Evolutionary conservation across 2,329 filamentous ascomycete genomes (phyloP), one percentile per base, ranked within the genome.

Genomic region (Mycosphaerella sp.): DNA sequence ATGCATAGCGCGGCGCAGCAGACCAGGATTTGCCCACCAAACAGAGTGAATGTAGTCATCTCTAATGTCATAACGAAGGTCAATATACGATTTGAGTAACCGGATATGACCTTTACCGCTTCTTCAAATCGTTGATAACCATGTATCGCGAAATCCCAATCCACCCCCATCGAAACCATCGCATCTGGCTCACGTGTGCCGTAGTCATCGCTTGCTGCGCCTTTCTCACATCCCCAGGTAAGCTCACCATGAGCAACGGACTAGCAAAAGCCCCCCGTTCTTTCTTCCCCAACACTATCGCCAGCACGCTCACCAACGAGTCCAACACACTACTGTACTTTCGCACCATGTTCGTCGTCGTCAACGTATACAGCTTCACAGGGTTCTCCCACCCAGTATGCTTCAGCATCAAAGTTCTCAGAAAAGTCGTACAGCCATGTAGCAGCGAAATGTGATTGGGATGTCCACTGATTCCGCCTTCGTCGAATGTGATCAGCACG

Each of bases 151-250:
- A 93, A 54, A 95, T 69, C 0, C 82, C 79, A 67, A 98, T 95
- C 90, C 91, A 98, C 2, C 90, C 89, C 81, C 90, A 97, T 6
- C 93, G 82, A 69, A 97, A 98, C 93, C 93, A 98, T 38, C 88
- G 82, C 93, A 98, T 98, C 78, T 98, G 93, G 71, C 90, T 96
- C 73, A 83, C 78, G 75, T 98, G 93, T 29, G 88, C 92, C 51
- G 80, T 78, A 1, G 87, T 90, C 93, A 98, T 98, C 32, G 93
- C 91, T 51, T 76, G 79, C 74, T 91, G 86, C 6, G 89, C 92
- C 31, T 78, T 80, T 59, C 84, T 77, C 59, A 85, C 82, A 52
- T 79, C 78, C 4, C 72, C 68, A 12, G 89, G 76, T 7, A 80
- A 79, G 71, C 80, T 95, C 57, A 92, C 76, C 66, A 86, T 90